Evolutionary conservation across 345 rosid genomes (phyloP).

Genomic region (Gossypium mustelinum): DNA sequence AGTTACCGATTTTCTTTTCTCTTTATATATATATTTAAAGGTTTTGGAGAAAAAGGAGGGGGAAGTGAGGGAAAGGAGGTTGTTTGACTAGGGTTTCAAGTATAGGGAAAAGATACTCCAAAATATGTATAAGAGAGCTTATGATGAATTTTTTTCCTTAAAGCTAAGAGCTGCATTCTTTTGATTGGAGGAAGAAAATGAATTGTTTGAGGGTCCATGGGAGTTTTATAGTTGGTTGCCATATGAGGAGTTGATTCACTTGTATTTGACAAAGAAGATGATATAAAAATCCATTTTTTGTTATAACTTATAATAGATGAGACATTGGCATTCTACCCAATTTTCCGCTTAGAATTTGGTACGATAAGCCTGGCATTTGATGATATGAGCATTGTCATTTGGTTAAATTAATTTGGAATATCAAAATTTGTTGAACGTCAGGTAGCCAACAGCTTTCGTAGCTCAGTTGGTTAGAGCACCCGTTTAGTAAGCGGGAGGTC

Average conservation of each 20-base stretch:
- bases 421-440: rapidly evolving
- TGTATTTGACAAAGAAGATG: slow-evolving; percentile 18
- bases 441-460: slow-evolving; percentile 49
- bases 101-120: neutral
- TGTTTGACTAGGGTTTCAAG: neutral
- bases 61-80: neutral
- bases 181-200: neutral
- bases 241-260: slow-evolving; percentile 8
- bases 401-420: too few species aligned
- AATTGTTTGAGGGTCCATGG: slow-evolving; percentile 5
- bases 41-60: neutral
- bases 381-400: too few species aligned
- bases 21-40: neutral
- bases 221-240: neutral
- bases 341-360: too few species aligned
- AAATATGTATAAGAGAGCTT: slow-evolving; percentile 19
- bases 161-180: neutral
- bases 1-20: neutral
- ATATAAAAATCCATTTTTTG: neutral
- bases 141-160: slow-evolving; percentile 11
- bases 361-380: too few species aligned
- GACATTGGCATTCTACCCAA: neutral
- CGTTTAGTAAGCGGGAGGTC: slow-evolving; percentile 98
- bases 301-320: neutral
- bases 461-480: slow-evolving; percentile 99